Percentiles rank a stretch among this genome's conserved stretches.
These are phyloP conservation scores for Cystofilobasidium bisporidii DNA, from an alignment of 768 basidiomycete genomes.

Conservation along the genomic window DNA sequence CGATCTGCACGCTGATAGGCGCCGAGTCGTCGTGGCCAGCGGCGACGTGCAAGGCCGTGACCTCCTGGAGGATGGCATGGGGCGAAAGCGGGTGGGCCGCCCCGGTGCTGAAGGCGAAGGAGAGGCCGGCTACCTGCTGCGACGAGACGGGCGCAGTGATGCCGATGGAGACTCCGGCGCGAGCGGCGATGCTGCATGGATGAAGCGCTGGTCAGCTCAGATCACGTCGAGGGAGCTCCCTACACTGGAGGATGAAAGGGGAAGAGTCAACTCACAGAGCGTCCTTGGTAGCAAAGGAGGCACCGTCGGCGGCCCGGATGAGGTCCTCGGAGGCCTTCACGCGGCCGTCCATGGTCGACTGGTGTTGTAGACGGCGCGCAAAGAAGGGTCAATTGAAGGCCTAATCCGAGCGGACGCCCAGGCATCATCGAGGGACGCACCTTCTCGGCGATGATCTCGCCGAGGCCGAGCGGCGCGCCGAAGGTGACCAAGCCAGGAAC, in stretches of 20 bases:
- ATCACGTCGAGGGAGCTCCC: slow-evolving; percentile 29
- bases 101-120: slow-evolving; percentile 53
- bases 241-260: too few relatives aligned
- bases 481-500: slow-evolving; percentile 58
- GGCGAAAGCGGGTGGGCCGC: slow-evolving; percentile 52
- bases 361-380: slow-evolving; percentile 33
- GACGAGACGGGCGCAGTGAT: slow-evolving; percentile 52
- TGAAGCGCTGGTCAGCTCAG: background rate
- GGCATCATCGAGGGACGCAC: slow-evolving; percentile 34
- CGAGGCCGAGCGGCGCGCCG: slow-evolving; percentile 58
- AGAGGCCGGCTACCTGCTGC: slow-evolving; percentile 57
- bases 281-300: slow-evolving; percentile 59
- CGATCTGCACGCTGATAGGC: slow-evolving; percentile 55
- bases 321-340: slow-evolving; percentile 33
- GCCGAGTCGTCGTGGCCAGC: slow-evolving; percentile 45
- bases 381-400: slow-evolving; percentile 46
- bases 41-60: slow-evolving; percentile 58
- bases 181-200: slow-evolving; percentile 57
- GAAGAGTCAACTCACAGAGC: slow-evolving; percentile 48
- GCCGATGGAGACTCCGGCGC: slow-evolving; percentile 60
- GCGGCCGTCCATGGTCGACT: slow-evolving; percentile 36
- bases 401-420: too few relatives aligned
- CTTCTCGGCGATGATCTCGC: slow-evolving; percentile 57
- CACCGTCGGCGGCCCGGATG: slow-evolving; percentile 60
- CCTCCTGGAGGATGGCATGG: slow-evolving; percentile 55